Base-by-base conservation (phyloP, 1,284 basidiomycete species). In the Irpex rosettiformis region DNA sequence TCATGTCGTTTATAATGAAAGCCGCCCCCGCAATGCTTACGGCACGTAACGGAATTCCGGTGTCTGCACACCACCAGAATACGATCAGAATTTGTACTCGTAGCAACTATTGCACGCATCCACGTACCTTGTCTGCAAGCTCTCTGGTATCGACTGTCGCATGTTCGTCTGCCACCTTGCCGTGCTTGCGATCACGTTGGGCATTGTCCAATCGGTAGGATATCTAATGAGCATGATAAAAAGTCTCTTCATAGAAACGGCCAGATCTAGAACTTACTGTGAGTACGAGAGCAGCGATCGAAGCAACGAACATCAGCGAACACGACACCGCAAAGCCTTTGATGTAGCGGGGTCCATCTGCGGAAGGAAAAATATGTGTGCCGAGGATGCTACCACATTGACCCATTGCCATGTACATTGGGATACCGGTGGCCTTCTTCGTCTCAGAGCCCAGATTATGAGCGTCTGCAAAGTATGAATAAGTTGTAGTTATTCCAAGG, bases 361-460 rank as follows among this genome's bases (percentile, higher is more conserved):
- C 79, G 28, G 79, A 70, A 0, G 88, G 89, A 68, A 83, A 90
- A 10, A 91, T 67, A 62, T 91, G 87, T 0, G 88, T 85, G 25
- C 88, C 88, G 21, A 91, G 74, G 30, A 91, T 76, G 62, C 84
- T 88, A 13, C 89, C 89, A 57, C 79, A 82, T 67, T 91, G 89
- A 2, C 88, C 88, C 45, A 91, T 89, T 6, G 85, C 83, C 78
- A 88, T 86, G 68, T 87, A 89, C 67, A 90, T 79, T 1, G 89
- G 86, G 40, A 88, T 84, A 0, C 89, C 89, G 0, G 88, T 79
- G 1, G 89, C 88, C 57, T 83, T 84, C 72, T 91, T 91, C 3
- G 86, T 88, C 70, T 91, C 88, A 0, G 88, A 90, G 3, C 88
- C 89, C 2, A 91, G 74, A 61, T 91, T 91, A 65, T 91, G 88